Evolutionary conservation across 495 filamentous ascomycete species (phyloP).

Genomic region (Amorphotheca resinae): DNA sequence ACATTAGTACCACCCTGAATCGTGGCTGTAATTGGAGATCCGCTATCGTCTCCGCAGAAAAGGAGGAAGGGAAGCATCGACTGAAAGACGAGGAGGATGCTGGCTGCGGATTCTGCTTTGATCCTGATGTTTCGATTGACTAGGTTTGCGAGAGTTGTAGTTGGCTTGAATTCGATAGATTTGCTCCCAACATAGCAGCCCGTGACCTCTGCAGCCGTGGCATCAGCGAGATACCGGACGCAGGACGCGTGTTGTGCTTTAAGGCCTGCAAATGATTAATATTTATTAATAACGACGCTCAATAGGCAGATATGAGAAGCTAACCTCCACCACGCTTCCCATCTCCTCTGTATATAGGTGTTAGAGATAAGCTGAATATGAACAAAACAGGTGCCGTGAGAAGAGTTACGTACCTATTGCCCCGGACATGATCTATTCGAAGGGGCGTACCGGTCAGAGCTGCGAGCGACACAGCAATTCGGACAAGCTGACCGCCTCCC

Average conservation of each 20-base stretch:
- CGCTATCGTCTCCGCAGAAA: conserved; percentile 34
- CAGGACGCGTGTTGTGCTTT: conserved; percentile 65
- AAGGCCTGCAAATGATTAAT: conserved; percentile 48
- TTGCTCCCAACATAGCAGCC: conserved; percentile 44
- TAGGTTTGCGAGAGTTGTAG: conserved; percentile 26
- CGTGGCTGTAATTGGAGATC: conserved; percentile 37
- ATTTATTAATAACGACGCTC: conserved; percentile 8
- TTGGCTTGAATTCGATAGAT: conserved; percentile 39
- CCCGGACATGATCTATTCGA: conserved; percentile 55
- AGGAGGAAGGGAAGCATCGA: conserved; percentile 70
- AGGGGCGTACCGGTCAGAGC: conserved; percentile 54
- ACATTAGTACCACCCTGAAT: conserved; percentile 74
- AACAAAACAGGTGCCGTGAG: too few species aligned
- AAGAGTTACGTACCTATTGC: conserved; percentile 50
- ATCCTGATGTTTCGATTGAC: conserved; percentile 30
- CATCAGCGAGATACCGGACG: conserved; percentile 50
- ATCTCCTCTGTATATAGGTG: neutral
- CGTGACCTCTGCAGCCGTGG: conserved; percentile 44
- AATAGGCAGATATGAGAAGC: conserved; percentile 2
- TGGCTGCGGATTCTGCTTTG: conserved; percentile 32
- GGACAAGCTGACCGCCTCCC: conserved; percentile 74
- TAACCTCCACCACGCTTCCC: conserved; percentile 29
- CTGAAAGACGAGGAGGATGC: conserved; percentile 65
- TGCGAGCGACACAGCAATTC: conserved; percentile 57
- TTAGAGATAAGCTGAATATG: too few species aligned